Percentiles rank a stretch among this genome's conserved stretches.
These are phyloP conservation scores for Pseudogymnoascus sp. DNA, from an alignment of 2,329 filamentous ascomycete species.

Conservation along the genomic window DNA sequence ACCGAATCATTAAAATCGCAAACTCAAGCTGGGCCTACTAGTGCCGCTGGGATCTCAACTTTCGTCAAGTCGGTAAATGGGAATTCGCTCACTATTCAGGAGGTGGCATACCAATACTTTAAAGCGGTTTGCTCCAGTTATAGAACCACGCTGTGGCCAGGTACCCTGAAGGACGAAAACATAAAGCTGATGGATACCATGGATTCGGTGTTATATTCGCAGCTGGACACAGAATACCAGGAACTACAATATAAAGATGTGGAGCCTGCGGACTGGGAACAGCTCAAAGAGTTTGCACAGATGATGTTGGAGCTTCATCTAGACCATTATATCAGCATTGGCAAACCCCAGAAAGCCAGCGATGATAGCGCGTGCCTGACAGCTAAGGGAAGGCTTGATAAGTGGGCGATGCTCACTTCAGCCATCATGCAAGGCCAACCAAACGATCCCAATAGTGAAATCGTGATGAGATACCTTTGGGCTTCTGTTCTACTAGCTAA, in stretches of 20 bases:
- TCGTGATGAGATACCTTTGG: slow-evolving; percentile 57
- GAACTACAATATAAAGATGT: slow-evolving; percentile 7
- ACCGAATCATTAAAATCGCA: slow-evolving; percentile 27
- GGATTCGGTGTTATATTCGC: slow-evolving; percentile 41
- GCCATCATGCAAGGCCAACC: slow-evolving; percentile 35
- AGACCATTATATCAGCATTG: slow-evolving; percentile 56
- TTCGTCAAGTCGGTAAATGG: slow-evolving; percentile 44
- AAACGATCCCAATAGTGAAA: slow-evolving; percentile 25
- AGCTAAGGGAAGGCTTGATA: slow-evolving; percentile 49
- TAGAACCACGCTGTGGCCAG: slow-evolving; percentile 46
- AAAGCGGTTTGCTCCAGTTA: slow-evolving; percentile 43
- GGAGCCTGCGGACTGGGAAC: slow-evolving; percentile 15
- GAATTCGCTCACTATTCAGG: slow-evolving; percentile 45
- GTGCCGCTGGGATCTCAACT: slow-evolving; percentile 33
- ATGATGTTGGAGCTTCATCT: slow-evolving; percentile 59
- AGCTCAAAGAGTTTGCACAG: slow-evolving; percentile 43
- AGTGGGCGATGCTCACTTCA: slow-evolving; percentile 51
- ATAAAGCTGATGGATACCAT: slow-evolving; percentile 42
- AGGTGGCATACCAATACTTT: slow-evolving; percentile 52
- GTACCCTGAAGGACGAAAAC: slow-evolving; percentile 46
- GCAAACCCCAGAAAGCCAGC: slow-evolving; percentile 48
- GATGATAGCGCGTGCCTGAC: slow-evolving; percentile 39
- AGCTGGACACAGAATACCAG: slow-evolving; percentile 32
- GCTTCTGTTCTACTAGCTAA: slow-evolving; percentile 53
- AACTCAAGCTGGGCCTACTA: slow-evolving; percentile 33